Percentiles rank a stretch among this genome's conserved stretches.
These are phyloP conservation scores for Tulasnella calospora DNA, from an alignment of 768 basidiomycete genomes.

Conservation along the genomic window DNA sequence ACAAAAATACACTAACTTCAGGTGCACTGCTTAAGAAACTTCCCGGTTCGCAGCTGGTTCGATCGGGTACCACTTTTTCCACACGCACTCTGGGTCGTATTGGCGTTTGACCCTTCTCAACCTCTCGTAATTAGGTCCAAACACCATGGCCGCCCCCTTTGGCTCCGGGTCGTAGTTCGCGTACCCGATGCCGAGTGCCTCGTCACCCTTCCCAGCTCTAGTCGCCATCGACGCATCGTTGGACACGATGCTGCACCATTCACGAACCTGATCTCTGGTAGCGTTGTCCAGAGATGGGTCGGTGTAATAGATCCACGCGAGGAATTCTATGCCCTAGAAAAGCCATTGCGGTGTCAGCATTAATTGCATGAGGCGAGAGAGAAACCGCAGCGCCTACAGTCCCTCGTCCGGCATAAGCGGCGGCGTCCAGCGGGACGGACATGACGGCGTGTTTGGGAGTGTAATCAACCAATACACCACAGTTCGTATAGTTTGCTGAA, in stretches of 20 bases:
- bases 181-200: neutral
- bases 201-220: neutral
- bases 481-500: neutral
- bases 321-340: neutral
- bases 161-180: neutral
- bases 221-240: neutral
- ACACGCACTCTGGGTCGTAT: slow-evolving; percentile 38
- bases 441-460: neutral
- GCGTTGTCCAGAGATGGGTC: neutral
- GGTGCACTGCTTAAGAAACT: neutral
- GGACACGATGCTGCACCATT: slow-evolving; percentile 4
- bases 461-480: slow-evolving; percentile 4
- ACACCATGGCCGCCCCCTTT: slow-evolving; percentile 32
- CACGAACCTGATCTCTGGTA: neutral
- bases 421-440: neutral
- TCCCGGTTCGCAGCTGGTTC: slow-evolving; percentile 29
- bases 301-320: neutral
- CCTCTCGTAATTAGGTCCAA: slow-evolving; percentile 33
- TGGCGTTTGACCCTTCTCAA: slow-evolving; percentile 34
- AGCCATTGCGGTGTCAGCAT: neutral
- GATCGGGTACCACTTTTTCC: slow-evolving; percentile 33
- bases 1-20: no score
- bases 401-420: neutral
- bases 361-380: neutral
- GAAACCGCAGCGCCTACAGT: neutral